phyloP scores from a whole-genome alignment of 2,329 filamentous ascomycete genomes.

The Botryotinia narcissicola region DNA sequence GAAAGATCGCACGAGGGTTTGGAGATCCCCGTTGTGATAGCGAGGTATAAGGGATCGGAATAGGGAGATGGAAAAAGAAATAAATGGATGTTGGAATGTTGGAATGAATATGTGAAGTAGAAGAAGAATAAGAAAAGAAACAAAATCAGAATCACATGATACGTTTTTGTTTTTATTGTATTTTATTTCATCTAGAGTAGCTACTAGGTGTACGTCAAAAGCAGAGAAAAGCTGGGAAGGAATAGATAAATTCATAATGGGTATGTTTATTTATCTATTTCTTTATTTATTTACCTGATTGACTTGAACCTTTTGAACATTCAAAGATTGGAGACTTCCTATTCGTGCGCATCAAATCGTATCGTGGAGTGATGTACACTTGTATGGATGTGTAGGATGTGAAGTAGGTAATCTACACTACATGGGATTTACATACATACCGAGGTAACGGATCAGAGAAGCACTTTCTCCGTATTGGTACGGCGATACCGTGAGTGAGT shows the following conservation, averaged over 20 bases:
- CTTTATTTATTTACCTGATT: not conserved
- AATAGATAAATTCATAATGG: not conserved
- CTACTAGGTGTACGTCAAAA: not conserved
- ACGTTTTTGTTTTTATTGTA: not conserved
- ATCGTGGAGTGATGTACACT: not conserved
- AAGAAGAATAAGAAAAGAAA: not conserved
- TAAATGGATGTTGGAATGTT: no score
- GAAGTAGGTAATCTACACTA: not conserved
- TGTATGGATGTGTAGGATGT: not conserved
- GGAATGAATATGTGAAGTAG: no score
- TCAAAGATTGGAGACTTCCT: not conserved
- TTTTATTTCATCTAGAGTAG: not conserved
- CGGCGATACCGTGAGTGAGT: not conserved
- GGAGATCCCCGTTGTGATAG: not conserved
- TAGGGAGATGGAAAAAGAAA: not conserved
- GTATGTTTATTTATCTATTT: not conserved
- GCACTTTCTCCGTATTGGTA: not conserved
- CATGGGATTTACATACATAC: not conserved
- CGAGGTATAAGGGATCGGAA: not conserved
- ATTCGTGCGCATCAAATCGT: not conserved
- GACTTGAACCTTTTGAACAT: no score
- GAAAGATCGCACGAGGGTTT: not conserved
- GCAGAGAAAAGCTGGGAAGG: not conserved
- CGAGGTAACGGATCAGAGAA: not conserved
- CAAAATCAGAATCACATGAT: not conserved